phyloP scores from a whole-genome alignment of 495 filamentous ascomycete species.

The Usnea hakonensis region DNA sequence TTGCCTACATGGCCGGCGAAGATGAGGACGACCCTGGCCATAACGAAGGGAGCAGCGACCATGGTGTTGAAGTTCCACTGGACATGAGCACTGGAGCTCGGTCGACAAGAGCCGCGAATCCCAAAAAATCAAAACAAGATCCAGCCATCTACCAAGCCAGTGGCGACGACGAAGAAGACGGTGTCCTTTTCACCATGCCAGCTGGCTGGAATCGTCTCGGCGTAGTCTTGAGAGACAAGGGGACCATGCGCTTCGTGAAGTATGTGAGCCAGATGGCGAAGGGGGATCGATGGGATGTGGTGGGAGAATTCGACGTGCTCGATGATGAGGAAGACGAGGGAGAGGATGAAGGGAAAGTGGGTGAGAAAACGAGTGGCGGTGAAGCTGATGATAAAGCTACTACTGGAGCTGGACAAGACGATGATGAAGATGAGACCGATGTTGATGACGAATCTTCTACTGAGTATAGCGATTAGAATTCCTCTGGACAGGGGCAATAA shows the following conservation, averaged over 20 bases:
- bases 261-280: conserved; percentile 76
- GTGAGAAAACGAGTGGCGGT: conserved; percentile 25
- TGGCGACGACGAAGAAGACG: conserved; percentile 72
- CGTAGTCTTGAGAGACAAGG: conserved; percentile 80
- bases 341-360: conserved; percentile 16
- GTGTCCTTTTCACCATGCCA: conserved; percentile 81
- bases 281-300: conserved; percentile 91
- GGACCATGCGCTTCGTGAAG: conserved; percentile 87
- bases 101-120: conserved; percentile 19
- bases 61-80: conserved; percentile 20
- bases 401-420: not conserved
- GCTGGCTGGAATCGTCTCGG: conserved; percentile 84
- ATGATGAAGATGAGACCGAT: not conserved
- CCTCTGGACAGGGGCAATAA: not conserved
- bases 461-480: not conserved
- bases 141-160: conserved; percentile 77
- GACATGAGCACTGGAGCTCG: conserved; percentile 20
- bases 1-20: conserved; percentile 86
- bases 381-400: not conserved
- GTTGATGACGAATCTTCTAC: not conserved
- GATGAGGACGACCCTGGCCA: conserved; percentile 47
- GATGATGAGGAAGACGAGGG: conserved; percentile 39
- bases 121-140: conserved; percentile 41
- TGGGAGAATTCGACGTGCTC: conserved; percentile 49
- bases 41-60: conserved; percentile 19